Base-by-base conservation (phyloP, 768 basidiomycete genomes). In the Rhizopogon vinicolor region DNA sequence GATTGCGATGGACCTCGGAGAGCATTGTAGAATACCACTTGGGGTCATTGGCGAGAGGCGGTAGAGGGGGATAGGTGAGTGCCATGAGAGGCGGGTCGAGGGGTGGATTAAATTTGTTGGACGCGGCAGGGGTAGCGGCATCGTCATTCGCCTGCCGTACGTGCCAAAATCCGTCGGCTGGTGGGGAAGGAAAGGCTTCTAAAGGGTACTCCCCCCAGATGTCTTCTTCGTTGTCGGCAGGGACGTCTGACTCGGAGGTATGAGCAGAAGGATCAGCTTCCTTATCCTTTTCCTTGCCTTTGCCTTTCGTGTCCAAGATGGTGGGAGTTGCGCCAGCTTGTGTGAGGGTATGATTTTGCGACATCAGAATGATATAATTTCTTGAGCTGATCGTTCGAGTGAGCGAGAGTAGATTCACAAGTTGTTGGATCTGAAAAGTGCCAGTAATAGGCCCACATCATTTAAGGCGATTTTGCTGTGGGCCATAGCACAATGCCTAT, bases 81-180 rank as follows among this genome's bases (percentile, higher is more conserved):
- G 48, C 13, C 59, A 69, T 71, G 44, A 68, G 29, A n/a, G 68
- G 68, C 28, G 69, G 64, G n/a, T 58, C 33, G 33, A 68, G 58
- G 2, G 55, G 46, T 18, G 56, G 5, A 7, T 19, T 41, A 41
- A 41, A 37, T 37, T 37, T 13, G 35, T 13, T 1, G 55, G 44
- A 35, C 37, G 41, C 29, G 41, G 33, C 3, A 41, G 33, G 29
- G 40, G 51, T 14, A 41, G 44, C 7, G 46, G 49, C 16, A 44
- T 51, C 16, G 59, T 60, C 7, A 54, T 59, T 41, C 55, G 58
- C 14, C 59, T 60, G 29, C 35, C 65, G n/a, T 29, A 55, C 53
- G 59, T 69, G 1, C 65, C 61, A 68, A 49, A 51, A 51, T n/a
- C 67, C 67, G 7, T 68, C 65, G 0, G 1, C 16, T 19, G 67